Evolutionary conservation across 1,139 yeast genomes (phyloP), one percentile per base, ranked within the genome.

Genomic region (Wickerhamomyces sp.): DNA sequence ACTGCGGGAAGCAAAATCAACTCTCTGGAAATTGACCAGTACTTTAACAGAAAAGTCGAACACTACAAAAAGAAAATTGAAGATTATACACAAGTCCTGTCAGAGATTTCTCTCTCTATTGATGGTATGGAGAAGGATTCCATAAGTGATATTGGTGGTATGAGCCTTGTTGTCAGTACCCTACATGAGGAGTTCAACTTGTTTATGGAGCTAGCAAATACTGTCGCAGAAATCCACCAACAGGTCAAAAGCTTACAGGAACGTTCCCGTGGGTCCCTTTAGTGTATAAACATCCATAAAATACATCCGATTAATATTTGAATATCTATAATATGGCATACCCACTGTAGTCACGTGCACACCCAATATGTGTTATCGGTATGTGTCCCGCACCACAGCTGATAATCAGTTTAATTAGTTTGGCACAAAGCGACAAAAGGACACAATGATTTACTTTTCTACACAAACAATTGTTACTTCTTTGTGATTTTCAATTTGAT

Each of bases 181-280:
- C 72, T 92, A 25, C 79, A 81, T 50, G 88, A 84, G 51, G 97
- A 90, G 63, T 88, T 88, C 60, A 70, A 73, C 41, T 69, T 90
- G 47, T 90, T 90, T 62, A 86, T 92, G 90, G 95, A 89, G 54
- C 71, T 89, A 38, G 90, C 96, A 43, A 95, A 89, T 61, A 75
- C 81, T 27, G 81, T 90, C 55, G 97, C 97, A 2, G 95, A 85
- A 54, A 65, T 88, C 39, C 97, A 92, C 63, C 89, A 83, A 51
- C 80, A 78, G 42, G 81, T 82, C 2, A 77, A 71, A 47, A 43
- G 38, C 8, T 28, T 53, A 2, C 48, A 48, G 30, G 55, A 53
- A 26, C 38, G 42, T 14, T 33, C 40, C 5, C 38, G 37, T 17
- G 46, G 40, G 3, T 17, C 33, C 7, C 21, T 19, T n/a, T 24